These are phyloP conservation scores for Emericellopsis cladophorae DNA, from an alignment of 2,329 filamentous ascomycete species.

Conservation along the genomic window DNA sequence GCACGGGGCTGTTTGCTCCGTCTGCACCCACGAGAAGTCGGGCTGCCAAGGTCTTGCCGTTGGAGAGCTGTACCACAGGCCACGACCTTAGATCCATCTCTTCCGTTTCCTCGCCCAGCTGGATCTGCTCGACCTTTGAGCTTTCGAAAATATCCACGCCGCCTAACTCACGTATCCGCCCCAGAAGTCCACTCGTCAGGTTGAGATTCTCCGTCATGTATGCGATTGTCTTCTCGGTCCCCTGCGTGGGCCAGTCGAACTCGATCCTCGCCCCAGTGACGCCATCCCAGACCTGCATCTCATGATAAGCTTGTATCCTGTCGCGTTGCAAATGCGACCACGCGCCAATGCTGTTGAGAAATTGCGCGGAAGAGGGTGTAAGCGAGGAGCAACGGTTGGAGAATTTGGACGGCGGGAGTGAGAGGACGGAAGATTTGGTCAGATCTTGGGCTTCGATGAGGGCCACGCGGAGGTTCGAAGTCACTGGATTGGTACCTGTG, in stretches of 20 bases:
- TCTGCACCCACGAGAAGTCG: constrained; percentile 86
- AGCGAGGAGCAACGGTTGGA: constrained; percentile 95
- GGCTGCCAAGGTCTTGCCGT: constrained; percentile 57
- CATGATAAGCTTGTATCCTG: constrained; percentile 76
- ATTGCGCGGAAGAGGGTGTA: constrained; percentile 76
- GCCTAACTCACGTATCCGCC: constrained; percentile 56
- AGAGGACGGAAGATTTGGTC: constrained; percentile 52
- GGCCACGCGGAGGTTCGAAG: constrained; percentile 68
- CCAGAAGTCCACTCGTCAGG: constrained; percentile 65
- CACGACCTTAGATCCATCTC: constrained; percentile 70
- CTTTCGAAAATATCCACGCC: constrained; percentile 61
- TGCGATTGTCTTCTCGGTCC: constrained; percentile 54
- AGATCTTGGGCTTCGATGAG: constrained; percentile 87
- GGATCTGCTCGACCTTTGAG: constrained; percentile 68
- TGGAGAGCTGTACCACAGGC: constrained; percentile 69
- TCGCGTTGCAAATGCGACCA: constrained; percentile 65
- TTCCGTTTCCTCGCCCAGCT: constrained; percentile 55
- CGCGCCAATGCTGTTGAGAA: constrained; percentile 71
- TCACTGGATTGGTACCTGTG: constrained; percentile 62
- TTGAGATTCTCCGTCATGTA: constrained; percentile 97
- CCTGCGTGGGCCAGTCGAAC: constrained; percentile 59
- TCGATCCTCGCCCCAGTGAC: constrained; percentile 76
- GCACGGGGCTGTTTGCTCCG: constrained; percentile 87
- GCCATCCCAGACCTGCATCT: constrained; percentile 99
- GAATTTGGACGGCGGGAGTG: constrained; percentile 54